Conservation (phyloP, 768 basidiomycete species). For the Russula brevipes region DNA sequence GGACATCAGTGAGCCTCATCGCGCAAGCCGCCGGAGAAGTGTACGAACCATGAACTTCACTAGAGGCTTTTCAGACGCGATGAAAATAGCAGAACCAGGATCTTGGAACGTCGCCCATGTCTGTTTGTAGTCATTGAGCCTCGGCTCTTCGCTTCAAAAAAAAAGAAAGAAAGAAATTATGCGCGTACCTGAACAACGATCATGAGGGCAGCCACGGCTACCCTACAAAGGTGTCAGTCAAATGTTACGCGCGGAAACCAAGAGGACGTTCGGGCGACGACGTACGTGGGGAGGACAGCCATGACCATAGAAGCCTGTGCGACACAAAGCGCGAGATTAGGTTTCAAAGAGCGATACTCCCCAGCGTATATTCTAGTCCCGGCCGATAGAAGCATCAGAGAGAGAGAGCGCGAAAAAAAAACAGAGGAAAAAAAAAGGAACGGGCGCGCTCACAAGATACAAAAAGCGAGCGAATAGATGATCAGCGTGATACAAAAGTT, state of each 20-base stretch:
- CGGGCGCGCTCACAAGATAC: conserved; percentile 40
- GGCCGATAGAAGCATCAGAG: not conserved
- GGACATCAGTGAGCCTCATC: conserved; percentile 12
- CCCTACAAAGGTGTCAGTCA: conserved; percentile 32
- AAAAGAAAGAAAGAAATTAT: not conserved
- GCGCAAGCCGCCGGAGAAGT: not conserved
- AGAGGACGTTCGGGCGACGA: conserved; percentile 6
- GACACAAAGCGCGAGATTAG: conserved; percentile 38
- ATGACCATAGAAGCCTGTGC: conserved; percentile 50
- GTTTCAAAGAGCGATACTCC: conserved; percentile 26
- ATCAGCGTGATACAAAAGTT: conserved; percentile 57
- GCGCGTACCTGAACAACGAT: conserved; percentile 38
- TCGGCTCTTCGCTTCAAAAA: not conserved
- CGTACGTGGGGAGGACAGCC: conserved; percentile 51
- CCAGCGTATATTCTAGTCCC: conserved; percentile 34
- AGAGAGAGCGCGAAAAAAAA: not conserved
- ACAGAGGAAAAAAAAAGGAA: not conserved
- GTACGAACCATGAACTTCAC: conserved; percentile 28
- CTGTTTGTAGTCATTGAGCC: conserved; percentile 24
- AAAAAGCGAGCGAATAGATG: conserved; percentile 48
- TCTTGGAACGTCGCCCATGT: conserved; percentile 36
- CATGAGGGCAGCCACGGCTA: conserved; percentile 37
- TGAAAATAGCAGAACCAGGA: conserved; percentile 23
- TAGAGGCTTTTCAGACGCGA: conserved; percentile 29
- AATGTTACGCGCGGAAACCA: not conserved